These are phyloP conservation scores for Vicia villosa DNA, from an alignment of 306 rosid species.

Conservation along the genomic window DNA sequence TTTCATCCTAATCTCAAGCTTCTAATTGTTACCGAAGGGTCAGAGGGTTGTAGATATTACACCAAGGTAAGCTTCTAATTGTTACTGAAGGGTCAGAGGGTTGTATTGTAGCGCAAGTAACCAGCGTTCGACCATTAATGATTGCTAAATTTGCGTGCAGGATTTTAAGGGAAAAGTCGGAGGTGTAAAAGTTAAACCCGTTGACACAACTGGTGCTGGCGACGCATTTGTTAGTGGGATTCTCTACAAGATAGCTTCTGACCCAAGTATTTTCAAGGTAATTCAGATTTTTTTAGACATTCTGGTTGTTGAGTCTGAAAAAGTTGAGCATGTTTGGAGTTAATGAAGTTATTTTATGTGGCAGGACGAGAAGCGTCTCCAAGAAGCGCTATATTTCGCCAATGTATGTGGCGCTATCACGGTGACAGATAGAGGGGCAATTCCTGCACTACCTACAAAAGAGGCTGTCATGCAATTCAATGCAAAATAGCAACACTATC, in stretches of 20 bases:
- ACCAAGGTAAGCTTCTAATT: slow-evolving; percentile 64
- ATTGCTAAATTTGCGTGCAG: slow-evolving; percentile 47
- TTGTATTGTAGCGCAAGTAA: slow-evolving; percentile 54
- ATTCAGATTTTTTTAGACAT: slow-evolving; percentile 15
- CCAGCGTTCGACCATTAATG: slow-evolving; percentile 1
- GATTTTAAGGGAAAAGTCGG: slow-evolving; percentile 74
- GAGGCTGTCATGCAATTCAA: slow-evolving; percentile 59
- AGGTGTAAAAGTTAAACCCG: slow-evolving; percentile 71
- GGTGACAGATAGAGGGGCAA: slow-evolving; percentile 80
- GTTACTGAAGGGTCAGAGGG: slow-evolving; percentile 86
- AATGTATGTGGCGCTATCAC: slow-evolving; percentile 84
- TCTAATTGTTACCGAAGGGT: slow-evolving; percentile 78
- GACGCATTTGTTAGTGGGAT: slow-evolving; percentile 94
- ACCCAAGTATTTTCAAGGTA: slow-evolving; percentile 63
- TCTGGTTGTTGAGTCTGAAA: slow-evolving; percentile 17
- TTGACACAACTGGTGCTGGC: slow-evolving; percentile 98
- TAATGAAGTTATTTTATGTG: not conserved
- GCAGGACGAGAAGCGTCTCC: slow-evolving; percentile 66
- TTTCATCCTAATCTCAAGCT: slow-evolving; percentile 73
- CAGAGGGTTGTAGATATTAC: slow-evolving; percentile 84
- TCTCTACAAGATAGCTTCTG: slow-evolving; percentile 66
- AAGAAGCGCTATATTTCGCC: slow-evolving; percentile 70
- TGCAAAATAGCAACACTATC: slow-evolving; percentile 17
- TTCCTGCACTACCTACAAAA: slow-evolving; percentile 80
- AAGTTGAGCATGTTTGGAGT: not conserved